These are phyloP conservation scores for Eurotiales sp. DNA, from an alignment of 2,329 filamentous ascomycete species.

Conservation along the genomic window DNA sequence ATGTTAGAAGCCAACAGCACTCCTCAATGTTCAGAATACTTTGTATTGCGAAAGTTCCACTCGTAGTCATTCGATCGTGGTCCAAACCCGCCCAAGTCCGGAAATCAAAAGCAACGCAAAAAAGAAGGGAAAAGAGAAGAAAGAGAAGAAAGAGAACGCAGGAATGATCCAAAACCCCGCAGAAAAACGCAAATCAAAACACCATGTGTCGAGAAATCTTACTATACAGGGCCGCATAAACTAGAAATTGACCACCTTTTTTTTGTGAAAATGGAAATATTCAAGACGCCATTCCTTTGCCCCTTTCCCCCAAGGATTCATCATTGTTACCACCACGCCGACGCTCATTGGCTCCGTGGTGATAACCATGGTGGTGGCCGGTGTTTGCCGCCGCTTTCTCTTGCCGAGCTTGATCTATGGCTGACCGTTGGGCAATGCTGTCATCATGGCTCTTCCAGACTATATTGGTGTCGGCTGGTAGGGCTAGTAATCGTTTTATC, in stretches of 20 bases:
- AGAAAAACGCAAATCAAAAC: constrained; percentile 25
- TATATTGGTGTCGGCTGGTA: constrained; percentile 84
- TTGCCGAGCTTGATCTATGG: constrained; percentile 85
- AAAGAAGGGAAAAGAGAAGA: too few species aligned
- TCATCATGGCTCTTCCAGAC: constrained; percentile 96
- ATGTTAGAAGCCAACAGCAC: constrained; percentile 13
- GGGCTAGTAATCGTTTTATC: constrained; percentile 82
- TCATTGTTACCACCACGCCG: constrained; percentile 42
- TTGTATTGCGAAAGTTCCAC: constrained; percentile 7
- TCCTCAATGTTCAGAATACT: constrained; percentile 8
- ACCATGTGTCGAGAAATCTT: constrained; percentile 35
- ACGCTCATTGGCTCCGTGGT: constrained; percentile 35
- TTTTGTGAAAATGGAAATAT: neutral
- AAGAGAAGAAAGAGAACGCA: constrained; percentile 26
- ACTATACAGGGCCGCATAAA: constrained; percentile 26
- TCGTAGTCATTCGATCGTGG: constrained; percentile 10
- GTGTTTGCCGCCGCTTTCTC: constrained; percentile 61
- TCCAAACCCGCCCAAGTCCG: constrained; percentile 3
- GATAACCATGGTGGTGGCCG: constrained; percentile 31
- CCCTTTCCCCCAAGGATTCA: constrained; percentile 41
- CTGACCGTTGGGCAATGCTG: constrained; percentile 86
- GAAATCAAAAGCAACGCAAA: constrained; percentile 1
- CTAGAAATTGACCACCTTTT: constrained; percentile 10
- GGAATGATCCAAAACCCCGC: constrained; percentile 38
- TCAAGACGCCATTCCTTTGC: constrained; percentile 35